Evolutionary conservation across 78 protist species (phyloP).

Genomic region (Speleostelium caveatum): DNA sequence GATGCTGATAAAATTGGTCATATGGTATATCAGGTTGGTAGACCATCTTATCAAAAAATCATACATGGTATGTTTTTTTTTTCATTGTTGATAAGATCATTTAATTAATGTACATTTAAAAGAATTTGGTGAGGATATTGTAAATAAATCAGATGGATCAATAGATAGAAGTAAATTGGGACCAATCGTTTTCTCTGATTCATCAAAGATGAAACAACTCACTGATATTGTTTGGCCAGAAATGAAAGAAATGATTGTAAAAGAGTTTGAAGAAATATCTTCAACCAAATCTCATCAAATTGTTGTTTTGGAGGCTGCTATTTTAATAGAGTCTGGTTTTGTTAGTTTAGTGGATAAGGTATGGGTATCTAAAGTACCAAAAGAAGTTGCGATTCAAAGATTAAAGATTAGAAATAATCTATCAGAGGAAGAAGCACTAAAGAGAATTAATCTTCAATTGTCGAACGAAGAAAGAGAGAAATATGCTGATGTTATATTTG

Average conservation of each 20-base stretch:
- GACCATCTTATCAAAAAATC: conserved; percentile 5
- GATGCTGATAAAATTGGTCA: conserved; percentile 77
- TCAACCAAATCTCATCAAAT: background rate
- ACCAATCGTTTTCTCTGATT: conserved; percentile 63
- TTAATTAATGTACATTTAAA: background rate
- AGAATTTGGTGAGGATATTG: conserved; percentile 27
- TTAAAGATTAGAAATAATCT: conserved; percentile 21
- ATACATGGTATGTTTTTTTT: too few species aligned
- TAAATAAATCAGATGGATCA: conserved; percentile 12
- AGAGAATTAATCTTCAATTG: conserved; percentile 37
- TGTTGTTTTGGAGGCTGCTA: conserved; percentile 73
- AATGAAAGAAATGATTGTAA: conserved; percentile 22
- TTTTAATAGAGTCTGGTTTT: conserved; percentile 61
- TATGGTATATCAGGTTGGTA: conserved; percentile 17
- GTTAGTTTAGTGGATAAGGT: conserved; percentile 19
- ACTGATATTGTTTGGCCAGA: conserved; percentile 58
- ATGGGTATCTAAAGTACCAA: conserved; percentile 53
- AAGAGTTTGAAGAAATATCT: conserved; percentile 21
- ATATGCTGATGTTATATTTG: conserved; percentile 32
- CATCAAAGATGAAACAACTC: conserved; percentile 24
- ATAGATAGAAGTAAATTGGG: conserved; percentile 64
- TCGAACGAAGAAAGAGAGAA: conserved; percentile 59
- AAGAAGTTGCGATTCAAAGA: conserved; percentile 32
- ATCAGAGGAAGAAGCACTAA: conserved; percentile 17
- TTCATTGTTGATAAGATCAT: too few species aligned